These are phyloP conservation scores for Eimeria necatrix DNA, from an alignment of 169 alveolate genomes.

Conservation along the genomic window DNA sequence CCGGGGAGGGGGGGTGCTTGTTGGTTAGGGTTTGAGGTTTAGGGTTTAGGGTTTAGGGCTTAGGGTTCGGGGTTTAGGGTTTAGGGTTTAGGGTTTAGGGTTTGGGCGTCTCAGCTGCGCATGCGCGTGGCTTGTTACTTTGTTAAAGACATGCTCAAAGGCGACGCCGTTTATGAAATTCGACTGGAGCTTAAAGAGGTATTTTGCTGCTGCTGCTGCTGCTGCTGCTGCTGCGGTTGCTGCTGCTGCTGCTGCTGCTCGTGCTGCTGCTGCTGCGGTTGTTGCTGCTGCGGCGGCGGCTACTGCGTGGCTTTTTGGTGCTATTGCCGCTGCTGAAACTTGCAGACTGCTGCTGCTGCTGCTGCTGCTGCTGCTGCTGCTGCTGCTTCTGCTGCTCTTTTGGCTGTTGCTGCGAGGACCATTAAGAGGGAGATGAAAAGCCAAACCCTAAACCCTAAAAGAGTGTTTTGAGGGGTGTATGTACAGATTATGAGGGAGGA, in stretches of 20 bases:
- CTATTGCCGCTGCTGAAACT: neutral
- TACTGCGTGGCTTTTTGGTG: neutral
- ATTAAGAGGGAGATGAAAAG: neutral
- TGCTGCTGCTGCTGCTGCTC: neutral
- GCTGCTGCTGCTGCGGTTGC: neutral
- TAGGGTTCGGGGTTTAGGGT: neutral
- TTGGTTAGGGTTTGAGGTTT: neutral
- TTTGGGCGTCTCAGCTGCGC: conserved; percentile 82
- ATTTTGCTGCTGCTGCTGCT: neutral
- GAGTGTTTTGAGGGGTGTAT: neutral
- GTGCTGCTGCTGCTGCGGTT: neutral
- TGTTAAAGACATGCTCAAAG: conserved; percentile 89
- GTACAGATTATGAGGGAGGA: conserved; percentile 56
- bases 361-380: conserved; percentile 20
- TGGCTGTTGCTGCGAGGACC: neutral
- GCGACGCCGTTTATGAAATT: conserved; percentile 90
- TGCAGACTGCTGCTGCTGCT: neutral
- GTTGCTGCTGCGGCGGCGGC: neutral
- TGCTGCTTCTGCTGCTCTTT: neutral
- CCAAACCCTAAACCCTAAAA: neutral
- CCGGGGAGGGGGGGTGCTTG: neutral
- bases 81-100: conserved; percentile 45
- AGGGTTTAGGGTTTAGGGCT: neutral
- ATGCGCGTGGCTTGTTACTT: conserved; percentile 88
- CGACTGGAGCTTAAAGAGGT: conserved; percentile 85